Base-by-base conservation (phyloP, 192 early-diverging fungal species). In the Radiomyces spectabilis region DNA sequence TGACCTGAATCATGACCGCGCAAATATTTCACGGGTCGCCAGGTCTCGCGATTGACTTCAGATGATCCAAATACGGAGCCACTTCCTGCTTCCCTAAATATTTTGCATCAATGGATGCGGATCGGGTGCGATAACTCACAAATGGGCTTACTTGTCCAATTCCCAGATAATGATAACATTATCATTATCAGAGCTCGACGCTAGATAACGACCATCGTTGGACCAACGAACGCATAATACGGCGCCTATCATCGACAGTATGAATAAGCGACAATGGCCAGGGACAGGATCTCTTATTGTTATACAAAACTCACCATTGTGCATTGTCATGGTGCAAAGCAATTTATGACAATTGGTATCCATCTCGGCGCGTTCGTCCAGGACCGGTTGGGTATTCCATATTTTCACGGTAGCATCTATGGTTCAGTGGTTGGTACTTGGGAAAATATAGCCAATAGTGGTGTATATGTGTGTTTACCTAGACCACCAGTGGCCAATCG, bases 131-230 rank as follows among this genome's bases (percentile, higher is more conserved):
- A 12, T 27, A 2, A 21, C 15, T 43, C 0, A 5, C n/a, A 24
- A 33, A 2, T 10, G 2, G 1, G 3, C 54, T 41, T 72, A 79
- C 73, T 57, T 74, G 57, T 94, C 92, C 43, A 78, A 61, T 57
- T 86, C 81, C 92, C 92, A 98, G 12, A 98, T 84, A 44, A 95
- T 78, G 38, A 98, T 81, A n/a, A 85, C 82, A 66, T 78, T 84
- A 59, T 98, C 95, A 22, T 59, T 69, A 64, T 98, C 95, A 0
- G 93, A 88, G 19, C 94, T 90, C 1, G 86, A 85, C 8, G 95
- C 95, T 38, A 98, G 61, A 46, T 87, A 86, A 41, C 63, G 73
- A 0, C 88, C 90, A 26, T 55, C 65, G 16, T 83, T 80, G 2
- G 87, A 85, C 84, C 90, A 98, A 35, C 89, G 74, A 8, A 92